phyloP scores from a whole-genome alignment of 805 yeast genomes.

The Ogataea haglerorum region DNA sequence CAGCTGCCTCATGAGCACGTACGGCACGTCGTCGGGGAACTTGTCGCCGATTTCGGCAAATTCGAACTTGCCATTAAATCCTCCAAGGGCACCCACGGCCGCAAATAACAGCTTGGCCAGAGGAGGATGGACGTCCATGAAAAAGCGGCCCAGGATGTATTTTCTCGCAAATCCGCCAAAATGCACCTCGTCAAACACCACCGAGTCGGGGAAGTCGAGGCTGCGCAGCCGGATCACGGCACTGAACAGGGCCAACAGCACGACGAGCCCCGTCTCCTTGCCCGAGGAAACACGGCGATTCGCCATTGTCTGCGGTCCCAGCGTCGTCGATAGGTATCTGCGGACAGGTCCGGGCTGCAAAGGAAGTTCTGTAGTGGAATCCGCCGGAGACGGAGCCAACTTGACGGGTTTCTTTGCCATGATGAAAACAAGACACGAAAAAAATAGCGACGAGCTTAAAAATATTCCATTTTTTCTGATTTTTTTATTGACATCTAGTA shows the following conservation, averaged over 20 bases:
- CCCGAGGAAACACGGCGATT: conserved; percentile 38
- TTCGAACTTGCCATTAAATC: conserved; percentile 67
- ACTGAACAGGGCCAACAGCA: conserved; percentile 44
- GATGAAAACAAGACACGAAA: conserved; percentile 11
- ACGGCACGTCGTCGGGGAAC: conserved; percentile 60
- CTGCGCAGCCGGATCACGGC: conserved; percentile 55
- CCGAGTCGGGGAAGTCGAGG: conserved; percentile 70
- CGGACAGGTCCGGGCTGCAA: conserved; percentile 50
- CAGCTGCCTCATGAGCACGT: conserved; percentile 63
- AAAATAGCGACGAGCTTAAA: not conserved
- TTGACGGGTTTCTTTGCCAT: conserved; percentile 7
- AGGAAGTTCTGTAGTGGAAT: conserved; percentile 40
- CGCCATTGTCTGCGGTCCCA: conserved; percentile 38
- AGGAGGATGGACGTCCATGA: conserved; percentile 90
- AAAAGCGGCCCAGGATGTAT: conserved; percentile 68
- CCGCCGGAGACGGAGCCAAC: conserved; percentile 3
- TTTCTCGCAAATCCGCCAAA: conserved; percentile 96
- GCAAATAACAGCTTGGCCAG: conserved; percentile 79
- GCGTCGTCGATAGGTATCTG: conserved; percentile 51
- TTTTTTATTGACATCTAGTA: not conserved
- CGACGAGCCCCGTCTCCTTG: conserved; percentile 41
- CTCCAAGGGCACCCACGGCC: conserved; percentile 62
- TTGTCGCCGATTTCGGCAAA: conserved; percentile 64
- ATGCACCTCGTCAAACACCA: conserved; percentile 97
- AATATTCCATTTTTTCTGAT: not conserved